Conservation (phyloP, 257 asterid genomes). For the Solanum verrucosum region DNA sequence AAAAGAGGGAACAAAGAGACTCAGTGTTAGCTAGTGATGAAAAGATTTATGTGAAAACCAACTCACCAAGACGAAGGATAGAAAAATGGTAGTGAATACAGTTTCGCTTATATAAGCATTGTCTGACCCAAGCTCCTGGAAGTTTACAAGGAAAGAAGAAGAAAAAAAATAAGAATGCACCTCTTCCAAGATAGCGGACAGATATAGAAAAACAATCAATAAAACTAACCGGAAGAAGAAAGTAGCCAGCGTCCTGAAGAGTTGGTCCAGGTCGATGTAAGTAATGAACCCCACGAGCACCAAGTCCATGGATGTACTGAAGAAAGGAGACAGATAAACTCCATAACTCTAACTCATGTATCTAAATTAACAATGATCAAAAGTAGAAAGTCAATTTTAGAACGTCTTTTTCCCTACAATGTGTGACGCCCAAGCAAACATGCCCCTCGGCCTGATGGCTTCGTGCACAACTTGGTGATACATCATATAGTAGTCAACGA, state of each 20-base stretch:
- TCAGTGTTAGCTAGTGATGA: neutral
- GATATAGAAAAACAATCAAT: neutral
- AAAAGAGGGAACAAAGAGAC: neutral
- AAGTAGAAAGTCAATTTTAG: neutral
- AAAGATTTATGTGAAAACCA: neutral
- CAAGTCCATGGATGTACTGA: conserved; percentile 69
- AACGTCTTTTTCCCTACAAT: neutral
- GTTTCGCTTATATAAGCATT: conserved; percentile 85
- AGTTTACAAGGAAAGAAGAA: conserved; percentile 9
- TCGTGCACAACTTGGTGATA: neutral
- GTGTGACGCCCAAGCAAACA: neutral
- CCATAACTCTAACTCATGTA: conserved; percentile 2
- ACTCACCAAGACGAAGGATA: conserved; percentile 79
- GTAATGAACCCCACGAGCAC: conserved; percentile 74
- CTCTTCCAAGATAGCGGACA: neutral
- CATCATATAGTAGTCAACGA: neutral
- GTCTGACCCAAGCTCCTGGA: conserved; percentile 86
- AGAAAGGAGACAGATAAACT: neutral
- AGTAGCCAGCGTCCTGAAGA: conserved; percentile 64
- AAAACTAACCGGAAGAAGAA: conserved; percentile 68
- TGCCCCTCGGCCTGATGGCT: neutral
- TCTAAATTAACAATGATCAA: neutral
- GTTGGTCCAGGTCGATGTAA: conserved; percentile 64
- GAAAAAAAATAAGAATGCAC: neutral
- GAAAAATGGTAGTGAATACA: conserved; percentile 64